Percentiles rank a stretch among this genome's conserved stretches.
Evolutionary conservation across 192 early-diverging fungal genomes (phyloP).

Genomic region (Paraglomus occultum): DNA sequence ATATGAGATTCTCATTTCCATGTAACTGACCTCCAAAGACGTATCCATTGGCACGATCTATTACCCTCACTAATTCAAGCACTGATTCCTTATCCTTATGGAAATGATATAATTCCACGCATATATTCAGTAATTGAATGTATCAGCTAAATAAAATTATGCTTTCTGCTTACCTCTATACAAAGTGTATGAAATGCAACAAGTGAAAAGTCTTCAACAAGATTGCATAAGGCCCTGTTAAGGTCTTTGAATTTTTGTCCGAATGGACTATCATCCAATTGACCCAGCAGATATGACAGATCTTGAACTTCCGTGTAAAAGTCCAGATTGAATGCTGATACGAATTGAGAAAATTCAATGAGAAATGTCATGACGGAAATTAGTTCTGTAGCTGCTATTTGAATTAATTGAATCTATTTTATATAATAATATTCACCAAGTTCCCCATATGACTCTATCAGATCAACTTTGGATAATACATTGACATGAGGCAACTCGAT

Average conservation of each 20-base stretch:
- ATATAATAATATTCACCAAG: conserved; percentile 38
- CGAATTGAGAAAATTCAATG: neutral
- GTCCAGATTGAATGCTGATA: conserved; percentile 80
- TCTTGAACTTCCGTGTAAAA: conserved; percentile 96
- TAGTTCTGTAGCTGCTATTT: neutral
- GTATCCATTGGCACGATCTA: conserved; percentile 94
- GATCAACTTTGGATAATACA: conserved; percentile 93
- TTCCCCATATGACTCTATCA: conserved; percentile 78
- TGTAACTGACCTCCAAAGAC: conserved; percentile 77
- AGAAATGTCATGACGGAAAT: conserved; percentile 1
- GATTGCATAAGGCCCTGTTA: conserved; percentile 81
- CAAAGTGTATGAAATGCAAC: conserved; percentile 91
- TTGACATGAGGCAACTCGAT: conserved; percentile 96
- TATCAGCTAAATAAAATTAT: neutral
- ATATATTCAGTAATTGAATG: neutral
- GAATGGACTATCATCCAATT: conserved; percentile 72
- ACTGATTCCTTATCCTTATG: conserved; percentile 83
- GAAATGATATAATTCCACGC: conserved; percentile 17
- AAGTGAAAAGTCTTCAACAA: conserved; percentile 89
- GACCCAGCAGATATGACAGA: conserved; percentile 74
- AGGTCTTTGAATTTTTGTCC: conserved; percentile 64
- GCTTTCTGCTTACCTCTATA: conserved; percentile 34
- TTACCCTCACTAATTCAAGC: conserved; percentile 65
- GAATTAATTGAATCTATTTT: neutral
- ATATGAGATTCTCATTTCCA: conserved; percentile 77